Evolutionary conservation across 1,139 yeast species (phyloP), one percentile per base, ranked within the genome.

Genomic region (Torulaspora pretoriensis): DNA sequence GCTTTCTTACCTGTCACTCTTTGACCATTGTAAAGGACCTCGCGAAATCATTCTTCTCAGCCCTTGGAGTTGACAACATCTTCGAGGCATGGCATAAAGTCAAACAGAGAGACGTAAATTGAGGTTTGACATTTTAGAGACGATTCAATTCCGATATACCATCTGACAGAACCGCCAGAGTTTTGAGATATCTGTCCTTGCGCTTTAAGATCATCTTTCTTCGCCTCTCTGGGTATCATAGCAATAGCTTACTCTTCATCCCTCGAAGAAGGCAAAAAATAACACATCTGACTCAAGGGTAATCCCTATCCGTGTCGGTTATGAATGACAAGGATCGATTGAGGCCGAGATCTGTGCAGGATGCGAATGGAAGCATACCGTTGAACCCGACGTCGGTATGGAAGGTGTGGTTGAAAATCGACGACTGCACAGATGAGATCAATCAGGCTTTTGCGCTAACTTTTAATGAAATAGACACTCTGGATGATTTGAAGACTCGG

Each of bases 401-500:
- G 51, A 56, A 50, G 30, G 39, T 57, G 13, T 59, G 63, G 63
- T 38, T 57, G 22, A 51, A 52, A 49, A 31, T 57, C 22, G 58
- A 56, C 14, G 45, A 45, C 37, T 40, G 49, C 4, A 40, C 41
- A 4, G 57, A 52, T 22, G 41, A 30, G 3, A 48, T 56, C 8
- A 59, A 54, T 36, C 59, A 60, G 40, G 53, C 65, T 1, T 46
- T 56, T 4, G 43, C 57, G 3, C 45, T 62, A 3, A 48, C 49
- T n/a, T 56, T 59, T 37, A 53, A 53, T 35, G 60, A 56, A 29
- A 29, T 43, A 14, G 67, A 62, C 42, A 57, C 60, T 3, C 38
- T 62, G 2, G 67, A 62, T 47, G 65, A 61, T 47, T 45, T 62
- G 28, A 62, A 62, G 45, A 47, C 48, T 6, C 55, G 51, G 29